These are phyloP conservation scores for Naganishia vaughanmartiniae DNA, from an alignment of 768 basidiomycete species.

Conservation along the genomic window DNA sequence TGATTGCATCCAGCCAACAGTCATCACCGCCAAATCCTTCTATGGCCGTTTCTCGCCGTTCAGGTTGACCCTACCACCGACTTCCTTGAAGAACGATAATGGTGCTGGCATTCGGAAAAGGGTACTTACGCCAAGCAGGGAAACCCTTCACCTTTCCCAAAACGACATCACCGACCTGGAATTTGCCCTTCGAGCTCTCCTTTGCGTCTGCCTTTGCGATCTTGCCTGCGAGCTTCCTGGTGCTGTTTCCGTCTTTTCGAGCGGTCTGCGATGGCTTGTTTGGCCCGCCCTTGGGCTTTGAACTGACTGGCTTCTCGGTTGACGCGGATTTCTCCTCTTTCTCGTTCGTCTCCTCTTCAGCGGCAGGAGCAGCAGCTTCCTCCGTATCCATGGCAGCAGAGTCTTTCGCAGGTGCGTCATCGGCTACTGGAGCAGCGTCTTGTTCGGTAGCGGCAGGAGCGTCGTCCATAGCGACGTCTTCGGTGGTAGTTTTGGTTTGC, in stretches of 20 bases:
- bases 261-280: background rate
- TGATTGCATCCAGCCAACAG: no score
- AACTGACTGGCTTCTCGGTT: constrained; percentile 25
- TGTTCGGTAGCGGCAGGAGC: constrained; percentile 15
- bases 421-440: constrained; percentile 20
- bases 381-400: constrained; percentile 30
- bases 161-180: constrained; percentile 76
- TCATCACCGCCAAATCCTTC: no score
- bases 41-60: no score
- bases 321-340: constrained; percentile 27
- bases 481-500: constrained; percentile 26
- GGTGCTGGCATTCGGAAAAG: constrained; percentile 27
- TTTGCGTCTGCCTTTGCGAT: constrained; percentile 15
- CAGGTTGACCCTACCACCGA: no score
- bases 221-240: constrained; percentile 3
- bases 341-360: constrained; percentile 27
- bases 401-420: constrained; percentile 18
- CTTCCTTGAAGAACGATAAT: background rate
- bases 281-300: constrained; percentile 16
- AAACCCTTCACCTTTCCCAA: constrained; percentile 90
- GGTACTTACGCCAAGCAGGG: constrained; percentile 86
- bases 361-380: constrained; percentile 25
- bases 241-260: constrained; percentile 11
- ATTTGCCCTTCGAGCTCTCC: constrained; percentile 45
- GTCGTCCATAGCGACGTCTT: constrained; percentile 25